Percentiles rank a stretch among this genome's conserved stretches.
Evolutionary conservation across 352 stramenopile genomes (phyloP).

Genomic region (Globisporangium cystogenes): DNA sequence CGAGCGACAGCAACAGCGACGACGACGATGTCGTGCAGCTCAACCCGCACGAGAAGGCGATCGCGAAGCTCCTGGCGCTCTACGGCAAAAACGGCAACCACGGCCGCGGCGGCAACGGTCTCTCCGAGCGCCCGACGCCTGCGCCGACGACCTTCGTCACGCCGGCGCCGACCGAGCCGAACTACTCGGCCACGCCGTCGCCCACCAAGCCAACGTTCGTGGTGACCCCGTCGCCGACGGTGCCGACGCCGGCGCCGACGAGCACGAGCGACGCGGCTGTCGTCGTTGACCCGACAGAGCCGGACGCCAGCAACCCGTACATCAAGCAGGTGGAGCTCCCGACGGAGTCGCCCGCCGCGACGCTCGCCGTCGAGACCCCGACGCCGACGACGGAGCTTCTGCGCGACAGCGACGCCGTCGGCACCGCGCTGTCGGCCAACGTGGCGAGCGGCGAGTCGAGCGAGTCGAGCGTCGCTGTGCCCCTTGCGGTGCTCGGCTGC

Average conservation of each 20-base stretch:
- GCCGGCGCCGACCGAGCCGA: slow-evolving; percentile 7
- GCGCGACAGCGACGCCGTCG: slow-evolving; percentile 8
- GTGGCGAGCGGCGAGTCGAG: not conserved
- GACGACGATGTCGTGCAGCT: slow-evolving; percentile 5
- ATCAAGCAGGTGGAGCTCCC: slow-evolving; percentile 15
- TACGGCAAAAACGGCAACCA: slow-evolving; percentile 8
- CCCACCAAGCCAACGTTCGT: slow-evolving; percentile 6
- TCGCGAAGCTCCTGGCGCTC: slow-evolving; percentile 10
- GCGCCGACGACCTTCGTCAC: slow-evolving; percentile 12
- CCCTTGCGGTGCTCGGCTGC: slow-evolving; percentile 8
- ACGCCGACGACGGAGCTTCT: slow-evolving; percentile 1
- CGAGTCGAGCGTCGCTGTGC: slow-evolving; percentile 5
- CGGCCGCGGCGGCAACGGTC: not conserved
- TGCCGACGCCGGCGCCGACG: slow-evolving; percentile 1
- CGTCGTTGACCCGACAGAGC: not conserved
- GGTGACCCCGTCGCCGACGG: slow-evolving; percentile 5
- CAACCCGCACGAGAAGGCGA: slow-evolving; percentile 2
- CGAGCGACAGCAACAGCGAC: not conserved
- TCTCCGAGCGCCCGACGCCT: slow-evolving; percentile 2
- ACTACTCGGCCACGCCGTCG: not conserved
- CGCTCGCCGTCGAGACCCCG: slow-evolving; percentile 6
- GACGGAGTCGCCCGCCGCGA: slow-evolving; percentile 2
- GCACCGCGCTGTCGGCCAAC: slow-evolving; percentile 1
- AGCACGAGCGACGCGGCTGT: slow-evolving; percentile 1
- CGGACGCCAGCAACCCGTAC: slow-evolving; percentile 4